Percentiles rank a stretch among this genome's conserved stretches.
Evolutionary conservation across 345 rosid genomes (phyloP).

Genomic region (Eucalyptus caleyi): DNA sequence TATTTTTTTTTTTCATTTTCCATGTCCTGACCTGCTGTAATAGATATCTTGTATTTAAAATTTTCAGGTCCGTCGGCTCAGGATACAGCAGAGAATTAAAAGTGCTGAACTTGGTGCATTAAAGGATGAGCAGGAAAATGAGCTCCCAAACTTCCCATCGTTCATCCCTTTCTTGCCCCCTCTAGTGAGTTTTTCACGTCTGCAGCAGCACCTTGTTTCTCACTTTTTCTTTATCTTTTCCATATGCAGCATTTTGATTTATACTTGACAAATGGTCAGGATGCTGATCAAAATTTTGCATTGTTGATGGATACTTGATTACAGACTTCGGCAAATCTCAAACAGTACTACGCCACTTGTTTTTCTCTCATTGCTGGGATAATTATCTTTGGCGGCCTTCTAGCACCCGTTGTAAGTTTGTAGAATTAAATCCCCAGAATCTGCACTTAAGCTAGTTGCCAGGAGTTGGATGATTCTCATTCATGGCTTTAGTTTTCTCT

Average conservation of each 20-base stretch:
- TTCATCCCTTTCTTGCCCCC: slow-evolving; percentile 98
- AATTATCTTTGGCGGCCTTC: slow-evolving; percentile 81
- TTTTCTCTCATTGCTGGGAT: slow-evolving; percentile 85
- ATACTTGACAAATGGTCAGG: background rate
- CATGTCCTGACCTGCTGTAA: background rate
- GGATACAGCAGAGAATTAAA: slow-evolving; percentile 85
- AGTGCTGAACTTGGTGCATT: slow-evolving; percentile 61
- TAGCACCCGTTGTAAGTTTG: slow-evolving; percentile 44
- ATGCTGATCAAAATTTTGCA: background rate
- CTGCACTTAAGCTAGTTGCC: background rate
- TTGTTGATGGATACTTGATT: background rate
- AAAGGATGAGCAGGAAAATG: slow-evolving; percentile 49
- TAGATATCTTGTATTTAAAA: background rate
- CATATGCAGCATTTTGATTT: background rate
- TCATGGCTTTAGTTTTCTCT: background rate
- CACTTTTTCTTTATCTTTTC: background rate
- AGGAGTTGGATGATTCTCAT: background rate
- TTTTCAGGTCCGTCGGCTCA: slow-evolving; percentile 69
- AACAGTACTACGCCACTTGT: slow-evolving; percentile 70
- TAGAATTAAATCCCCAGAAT: background rate
- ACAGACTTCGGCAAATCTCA: slow-evolving; percentile 83
- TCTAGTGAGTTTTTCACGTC: slow-evolving; percentile 31
- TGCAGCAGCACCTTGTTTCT: background rate
- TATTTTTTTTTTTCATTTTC: background rate
- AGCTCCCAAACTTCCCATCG: slow-evolving; percentile 87